Conservation (phyloP, 768 basidiomycete species). For the Symmetrospora coprosmae region DNA sequence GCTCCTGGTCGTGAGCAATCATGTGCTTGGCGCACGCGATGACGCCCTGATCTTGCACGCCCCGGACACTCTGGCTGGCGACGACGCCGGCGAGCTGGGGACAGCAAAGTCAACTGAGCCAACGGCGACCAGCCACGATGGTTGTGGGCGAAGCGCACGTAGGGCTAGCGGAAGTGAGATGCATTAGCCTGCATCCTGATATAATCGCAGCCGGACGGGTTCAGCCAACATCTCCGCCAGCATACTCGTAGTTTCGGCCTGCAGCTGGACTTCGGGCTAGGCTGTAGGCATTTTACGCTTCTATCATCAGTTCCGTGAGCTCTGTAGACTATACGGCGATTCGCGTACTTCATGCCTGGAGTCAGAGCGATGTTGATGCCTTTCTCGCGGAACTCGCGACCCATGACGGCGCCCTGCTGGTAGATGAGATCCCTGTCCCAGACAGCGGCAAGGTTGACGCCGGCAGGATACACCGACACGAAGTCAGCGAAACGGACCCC, state of each 20-base stretch:
- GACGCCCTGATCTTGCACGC: constrained; percentile 28
- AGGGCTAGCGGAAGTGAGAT: no score
- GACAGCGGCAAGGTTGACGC: constrained; percentile 67
- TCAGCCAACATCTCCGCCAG: no score
- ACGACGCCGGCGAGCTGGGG: constrained; percentile 19
- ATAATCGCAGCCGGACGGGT: no score
- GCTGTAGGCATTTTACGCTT: no score
- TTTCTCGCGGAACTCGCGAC: constrained; percentile 64
- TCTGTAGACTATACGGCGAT: no score
- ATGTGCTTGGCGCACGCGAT: constrained; percentile 18
- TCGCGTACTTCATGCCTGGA: constrained; percentile 28
- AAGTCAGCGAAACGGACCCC: neutral
- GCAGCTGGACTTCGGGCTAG: no score
- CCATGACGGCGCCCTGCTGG: constrained; percentile 61
- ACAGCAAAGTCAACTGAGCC: no score
- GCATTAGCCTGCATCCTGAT: no score
- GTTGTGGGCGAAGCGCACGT: no score
- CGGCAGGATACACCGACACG: constrained; percentile 50
- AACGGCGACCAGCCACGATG: no score
- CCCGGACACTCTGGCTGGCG: constrained; percentile 7
- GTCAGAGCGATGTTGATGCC: constrained; percentile 64
- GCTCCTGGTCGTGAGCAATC: constrained; percentile 40
- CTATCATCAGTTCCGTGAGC: neutral
- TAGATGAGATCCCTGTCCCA: constrained; percentile 67
- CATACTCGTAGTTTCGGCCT: no score